These are phyloP conservation scores for Boeremia exigua DNA, from an alignment of 2,329 filamentous ascomycete genomes.

Conservation along the genomic window DNA sequence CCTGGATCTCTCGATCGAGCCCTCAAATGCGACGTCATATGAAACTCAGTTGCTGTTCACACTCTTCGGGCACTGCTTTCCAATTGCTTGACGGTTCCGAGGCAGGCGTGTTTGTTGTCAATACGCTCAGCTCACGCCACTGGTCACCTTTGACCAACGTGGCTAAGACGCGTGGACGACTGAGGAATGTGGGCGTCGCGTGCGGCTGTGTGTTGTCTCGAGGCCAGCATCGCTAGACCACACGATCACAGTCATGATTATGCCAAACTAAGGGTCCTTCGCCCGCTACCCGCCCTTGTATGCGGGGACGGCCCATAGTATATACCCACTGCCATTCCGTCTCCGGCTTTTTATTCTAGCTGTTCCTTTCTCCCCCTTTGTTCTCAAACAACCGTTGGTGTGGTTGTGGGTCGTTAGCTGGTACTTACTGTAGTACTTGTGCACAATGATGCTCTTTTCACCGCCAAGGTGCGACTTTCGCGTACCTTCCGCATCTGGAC, in stretches of 20 bases:
- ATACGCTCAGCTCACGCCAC: constrained; percentile 5
- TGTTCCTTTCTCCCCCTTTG: constrained; percentile 17
- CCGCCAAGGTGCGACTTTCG: constrained; percentile 27
- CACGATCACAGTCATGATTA: constrained; percentile 29
- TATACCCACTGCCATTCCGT: constrained; percentile 20
- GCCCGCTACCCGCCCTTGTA: constrained; percentile 21
- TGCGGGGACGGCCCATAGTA: constrained; percentile 22
- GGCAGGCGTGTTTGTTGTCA: constrained; percentile 5
- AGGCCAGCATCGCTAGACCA: constrained; percentile 22
- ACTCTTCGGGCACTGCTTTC: neutral
- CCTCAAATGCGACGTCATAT: constrained; percentile 10
- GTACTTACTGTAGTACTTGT: constrained; percentile 20
- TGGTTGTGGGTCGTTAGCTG: constrained; percentile 14
- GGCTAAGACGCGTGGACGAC: constrained; percentile 18
- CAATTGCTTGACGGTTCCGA: neutral
- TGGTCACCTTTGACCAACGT: constrained; percentile 5
- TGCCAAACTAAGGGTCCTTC: constrained; percentile 27
- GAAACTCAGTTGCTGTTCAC: neutral
- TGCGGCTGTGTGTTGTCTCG: constrained; percentile 20
- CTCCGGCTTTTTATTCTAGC: constrained; percentile 15
- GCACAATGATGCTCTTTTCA: constrained; percentile 35
- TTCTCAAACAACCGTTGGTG: constrained; percentile 7
- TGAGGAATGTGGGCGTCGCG: constrained; percentile 20
- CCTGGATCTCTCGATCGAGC: constrained; percentile 25
- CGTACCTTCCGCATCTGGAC: constrained; percentile 16